A percentile compares a stretch with the other conserved stretches of the same genome.
Evolutionary conservation across 1,139 yeast genomes (phyloP).

Genomic region (Meyerozyma smithsonii): DNA sequence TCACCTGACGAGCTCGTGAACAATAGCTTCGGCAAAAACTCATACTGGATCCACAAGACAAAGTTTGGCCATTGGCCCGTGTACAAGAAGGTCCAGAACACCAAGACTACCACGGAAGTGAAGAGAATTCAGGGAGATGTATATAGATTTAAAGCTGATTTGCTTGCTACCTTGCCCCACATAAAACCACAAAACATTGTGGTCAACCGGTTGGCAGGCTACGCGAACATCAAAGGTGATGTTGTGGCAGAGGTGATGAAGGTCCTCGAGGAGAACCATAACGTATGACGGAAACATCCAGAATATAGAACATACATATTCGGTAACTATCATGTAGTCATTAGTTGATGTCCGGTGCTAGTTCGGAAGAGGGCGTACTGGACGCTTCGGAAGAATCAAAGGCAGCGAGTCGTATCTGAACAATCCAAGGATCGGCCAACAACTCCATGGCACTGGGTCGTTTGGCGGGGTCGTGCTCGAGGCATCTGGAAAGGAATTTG

Average conservation of each 20-base stretch:
- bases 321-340: not conserved
- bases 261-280: constrained; percentile 19
- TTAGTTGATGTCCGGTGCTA: constrained; percentile 11
- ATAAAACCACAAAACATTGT: constrained; percentile 42
- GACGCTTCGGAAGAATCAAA: constrained; percentile 44
- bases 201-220: constrained; percentile 35
- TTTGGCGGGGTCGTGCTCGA: constrained; percentile 76
- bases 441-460: constrained; percentile 84
- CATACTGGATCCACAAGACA: constrained; percentile 51
- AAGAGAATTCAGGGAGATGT: constrained; percentile 62
- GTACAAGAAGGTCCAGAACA: constrained; percentile 53
- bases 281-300: not conserved
- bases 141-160: constrained; percentile 52
- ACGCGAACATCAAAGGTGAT: constrained; percentile 56
- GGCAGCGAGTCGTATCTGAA: constrained; percentile 66
- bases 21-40: constrained; percentile 32
- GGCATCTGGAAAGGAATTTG: constrained; percentile 66
- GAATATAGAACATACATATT: not conserved
- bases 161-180: constrained; percentile 42
- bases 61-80: constrained; percentile 65
- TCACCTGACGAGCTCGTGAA: not conserved
- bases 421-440: constrained; percentile 87
- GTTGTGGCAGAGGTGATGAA: constrained; percentile 40
- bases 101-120: constrained; percentile 56
- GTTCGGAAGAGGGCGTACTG: constrained; percentile 39